A percentile compares a stretch with the other conserved stretches of the same genome.
These are phyloP conservation scores for Hordeum marinum DNA, from an alignment of 176 grass and related monocot genomes.

Conservation along the genomic window DNA sequence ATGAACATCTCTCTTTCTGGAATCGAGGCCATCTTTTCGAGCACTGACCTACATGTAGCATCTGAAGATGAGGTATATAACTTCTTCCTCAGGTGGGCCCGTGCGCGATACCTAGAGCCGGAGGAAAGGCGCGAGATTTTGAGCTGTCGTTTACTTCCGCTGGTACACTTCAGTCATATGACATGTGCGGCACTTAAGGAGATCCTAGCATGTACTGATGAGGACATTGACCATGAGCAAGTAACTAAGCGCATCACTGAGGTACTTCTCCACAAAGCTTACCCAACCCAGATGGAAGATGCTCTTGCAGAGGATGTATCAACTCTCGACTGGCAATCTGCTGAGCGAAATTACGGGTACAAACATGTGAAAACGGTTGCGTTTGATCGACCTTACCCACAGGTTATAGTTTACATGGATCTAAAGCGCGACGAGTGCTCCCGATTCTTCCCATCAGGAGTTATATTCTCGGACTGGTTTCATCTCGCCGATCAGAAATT, in stretches of 20 bases:
- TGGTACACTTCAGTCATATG: constrained; percentile 72
- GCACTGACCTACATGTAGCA: constrained; percentile 76
- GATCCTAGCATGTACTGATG: constrained; percentile 33
- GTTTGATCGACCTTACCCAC: no score
- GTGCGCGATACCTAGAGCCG: constrained; percentile 39
- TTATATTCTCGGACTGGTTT: no score
- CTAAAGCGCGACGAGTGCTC: no score
- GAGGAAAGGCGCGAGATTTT: constrained; percentile 72
- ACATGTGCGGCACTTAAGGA: constrained; percentile 63
- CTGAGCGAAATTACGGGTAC: no score
- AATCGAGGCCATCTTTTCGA: constrained; percentile 41
- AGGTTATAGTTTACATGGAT: no score
- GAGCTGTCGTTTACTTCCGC: constrained; percentile 50
- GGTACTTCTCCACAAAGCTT: no score
- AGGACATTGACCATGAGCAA: constrained; percentile 49
- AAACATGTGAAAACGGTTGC: no score
- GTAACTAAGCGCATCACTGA: no score
- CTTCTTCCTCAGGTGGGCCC: constrained; percentile 69
- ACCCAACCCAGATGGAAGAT: no score
- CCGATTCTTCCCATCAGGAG: no score
- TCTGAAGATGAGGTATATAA: constrained; percentile 80
- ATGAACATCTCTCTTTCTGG: background rate
- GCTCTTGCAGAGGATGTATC: no score
- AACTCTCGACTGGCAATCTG: constrained; percentile 2
- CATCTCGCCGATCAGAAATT: constrained; percentile 15